These are phyloP conservation scores for Discostella stelligeroides DNA, from an alignment of 108 stramenopile genomes.

Conservation along the genomic window DNA sequence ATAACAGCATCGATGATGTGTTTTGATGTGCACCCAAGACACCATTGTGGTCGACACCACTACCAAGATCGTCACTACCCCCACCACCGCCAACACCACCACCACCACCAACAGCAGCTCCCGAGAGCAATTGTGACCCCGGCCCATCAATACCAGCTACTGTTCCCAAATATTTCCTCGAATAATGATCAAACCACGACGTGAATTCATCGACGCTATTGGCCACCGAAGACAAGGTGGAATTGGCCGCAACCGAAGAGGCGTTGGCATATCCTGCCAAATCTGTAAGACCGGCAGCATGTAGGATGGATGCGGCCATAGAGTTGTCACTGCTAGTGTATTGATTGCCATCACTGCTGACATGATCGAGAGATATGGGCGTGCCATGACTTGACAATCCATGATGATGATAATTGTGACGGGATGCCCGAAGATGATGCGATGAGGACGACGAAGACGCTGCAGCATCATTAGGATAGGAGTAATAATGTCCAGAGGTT, in stretches of 20 bases:
- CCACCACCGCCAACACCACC: conserved; percentile 18
- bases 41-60: neutral
- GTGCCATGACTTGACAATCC: conserved; percentile 34
- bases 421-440: conserved; percentile 5
- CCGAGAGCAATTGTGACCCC: neutral
- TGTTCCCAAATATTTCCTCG: conserved; percentile 42
- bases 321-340: neutral
- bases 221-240: conserved; percentile 21
- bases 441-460: conserved; percentile 2
- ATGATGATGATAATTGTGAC: conserved; percentile 16
- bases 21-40: too few relatives aligned
- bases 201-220: conserved; percentile 41
- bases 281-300: conserved; percentile 30
- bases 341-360: conserved; percentile 13
- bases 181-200: conserved; percentile 54
- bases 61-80: conserved; percentile 2
- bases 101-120: conserved; percentile 9
- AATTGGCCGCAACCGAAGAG: conserved; percentile 17
- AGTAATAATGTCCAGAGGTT: conserved; percentile 35
- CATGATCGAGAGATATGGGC: conserved; percentile 39
- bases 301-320: conserved; percentile 21
- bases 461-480: conserved; percentile 3
- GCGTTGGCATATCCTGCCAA: conserved; percentile 29
- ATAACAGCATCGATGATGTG: conserved; percentile 9
- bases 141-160: conserved; percentile 42